phyloP scores from a whole-genome alignment of 495 filamentous ascomycete genomes.

The Antarctomyces pellizariae region DNA sequence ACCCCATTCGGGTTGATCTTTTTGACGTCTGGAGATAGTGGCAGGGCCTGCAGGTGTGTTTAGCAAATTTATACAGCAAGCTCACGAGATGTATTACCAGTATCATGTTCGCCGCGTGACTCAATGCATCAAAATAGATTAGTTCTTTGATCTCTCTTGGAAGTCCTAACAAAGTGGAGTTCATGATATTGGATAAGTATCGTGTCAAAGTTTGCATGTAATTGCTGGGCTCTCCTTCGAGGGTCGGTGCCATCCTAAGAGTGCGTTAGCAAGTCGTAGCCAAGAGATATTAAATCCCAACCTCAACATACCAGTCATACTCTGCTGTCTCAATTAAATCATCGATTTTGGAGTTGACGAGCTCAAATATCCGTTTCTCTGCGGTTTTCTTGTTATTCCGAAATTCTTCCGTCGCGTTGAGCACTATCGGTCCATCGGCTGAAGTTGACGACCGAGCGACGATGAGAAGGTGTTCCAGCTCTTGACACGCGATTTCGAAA shows the following conservation, averaged over 20 bases:
- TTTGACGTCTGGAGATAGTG: conserved; percentile 54
- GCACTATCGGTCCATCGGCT: conserved; percentile 44
- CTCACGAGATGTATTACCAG: conserved; percentile 33
- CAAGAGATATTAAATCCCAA: background rate
- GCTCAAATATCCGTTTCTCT: conserved; percentile 92
- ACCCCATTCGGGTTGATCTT: conserved; percentile 77
- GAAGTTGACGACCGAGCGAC: conserved; percentile 56
- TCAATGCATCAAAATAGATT: conserved; percentile 91
- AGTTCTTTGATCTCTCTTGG: conserved; percentile 89
- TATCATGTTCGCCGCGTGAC: conserved; percentile 71
- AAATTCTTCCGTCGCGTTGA: conserved; percentile 71
- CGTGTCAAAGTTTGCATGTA: conserved; percentile 87
- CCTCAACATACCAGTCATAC: conserved; percentile 60
- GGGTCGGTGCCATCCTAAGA: conserved; percentile 33
- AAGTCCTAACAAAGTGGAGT: conserved; percentile 69
- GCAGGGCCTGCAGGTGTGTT: conserved; percentile 32
- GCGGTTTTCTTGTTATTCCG: conserved; percentile 79
- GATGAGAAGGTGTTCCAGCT: conserved; percentile 65
- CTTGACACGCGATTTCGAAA: conserved; percentile 77
- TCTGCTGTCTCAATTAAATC: conserved; percentile 92
- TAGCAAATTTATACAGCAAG: background rate
- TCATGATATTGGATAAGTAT: conserved; percentile 94
- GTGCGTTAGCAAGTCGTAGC: conserved; percentile 1
- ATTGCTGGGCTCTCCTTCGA: conserved; percentile 48
- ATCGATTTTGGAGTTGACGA: conserved; percentile 97